Conservation (phyloP, 164 flowering plant genomes). For the Kingdonia uniflora region DNA sequence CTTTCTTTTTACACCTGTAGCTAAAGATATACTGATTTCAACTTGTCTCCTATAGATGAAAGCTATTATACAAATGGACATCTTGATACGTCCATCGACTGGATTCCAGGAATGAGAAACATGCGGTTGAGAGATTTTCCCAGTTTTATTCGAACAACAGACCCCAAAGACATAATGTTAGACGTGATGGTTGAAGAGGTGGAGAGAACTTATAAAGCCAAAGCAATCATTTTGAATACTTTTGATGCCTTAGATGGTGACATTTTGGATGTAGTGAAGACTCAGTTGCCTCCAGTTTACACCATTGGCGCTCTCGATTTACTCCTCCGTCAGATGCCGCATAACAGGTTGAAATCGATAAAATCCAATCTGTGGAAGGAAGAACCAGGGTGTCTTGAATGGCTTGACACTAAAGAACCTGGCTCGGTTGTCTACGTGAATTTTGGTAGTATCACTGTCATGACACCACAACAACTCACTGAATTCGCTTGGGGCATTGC, state of each 20-base stretch:
- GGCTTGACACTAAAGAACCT: constrained; percentile 16
- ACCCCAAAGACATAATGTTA: constrained; percentile 13
- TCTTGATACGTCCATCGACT: constrained; percentile 11
- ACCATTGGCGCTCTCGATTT: constrained; percentile 19
- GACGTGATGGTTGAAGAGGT: background rate
- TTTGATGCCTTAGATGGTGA: constrained; percentile 12
- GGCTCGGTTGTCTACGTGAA: constrained; percentile 22
- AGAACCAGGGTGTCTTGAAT: constrained; percentile 14
- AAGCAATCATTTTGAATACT: constrained; percentile 14
- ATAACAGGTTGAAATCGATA: constrained; percentile 2
- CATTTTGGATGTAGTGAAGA: constrained; percentile 7
- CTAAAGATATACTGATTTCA: too few species aligned
- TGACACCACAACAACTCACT: constrained; percentile 15
- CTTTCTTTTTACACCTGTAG: too few species aligned
- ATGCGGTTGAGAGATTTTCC: constrained; percentile 15
- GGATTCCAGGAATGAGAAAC: constrained; percentile 15
- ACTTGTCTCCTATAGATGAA: too few species aligned
- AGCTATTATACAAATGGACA: constrained; percentile 17
- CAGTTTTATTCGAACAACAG: constrained; percentile 10
- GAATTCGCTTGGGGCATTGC: constrained; percentile 34
- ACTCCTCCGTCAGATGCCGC: constrained; percentile 3
- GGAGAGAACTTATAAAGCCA: constrained; percentile 1
- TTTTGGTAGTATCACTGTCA: constrained; percentile 21
- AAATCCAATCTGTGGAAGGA: constrained; percentile 20
- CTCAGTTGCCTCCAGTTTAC: constrained; percentile 9